phyloP scores from a whole-genome alignment of 257 asterid species.

The Solanum piurae region DNA sequence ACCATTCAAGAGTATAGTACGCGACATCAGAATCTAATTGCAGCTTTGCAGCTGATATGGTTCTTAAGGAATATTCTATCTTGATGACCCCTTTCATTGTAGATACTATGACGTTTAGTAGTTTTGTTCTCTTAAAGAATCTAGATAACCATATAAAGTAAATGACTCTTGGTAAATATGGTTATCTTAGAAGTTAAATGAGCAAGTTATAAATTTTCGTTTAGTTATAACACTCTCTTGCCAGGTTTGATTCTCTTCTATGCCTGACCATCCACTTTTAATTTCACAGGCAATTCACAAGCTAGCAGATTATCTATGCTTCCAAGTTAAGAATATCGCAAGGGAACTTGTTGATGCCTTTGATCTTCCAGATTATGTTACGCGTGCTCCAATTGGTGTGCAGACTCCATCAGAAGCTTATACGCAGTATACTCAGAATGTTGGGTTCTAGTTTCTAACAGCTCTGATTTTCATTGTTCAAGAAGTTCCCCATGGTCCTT shows the following conservation, averaged over 20 bases:
- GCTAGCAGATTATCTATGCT: conserved; percentile 67
- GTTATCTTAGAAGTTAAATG: neutral
- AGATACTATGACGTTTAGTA: neutral
- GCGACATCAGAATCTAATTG: neutral
- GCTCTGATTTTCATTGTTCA: neutral
- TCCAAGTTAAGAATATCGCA: conserved; percentile 78
- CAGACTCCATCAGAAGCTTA: conserved; percentile 67
- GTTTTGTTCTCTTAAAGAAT: neutral
- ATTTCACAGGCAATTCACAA: conserved; percentile 86
- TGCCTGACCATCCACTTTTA: neutral
- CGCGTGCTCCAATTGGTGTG: conserved; percentile 86
- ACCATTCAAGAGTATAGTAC: neutral
- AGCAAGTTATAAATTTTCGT: neutral
- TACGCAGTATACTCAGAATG: conserved; percentile 63
- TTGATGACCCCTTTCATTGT: neutral
- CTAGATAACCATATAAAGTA: neutral
- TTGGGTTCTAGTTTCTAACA: conserved; percentile 41
- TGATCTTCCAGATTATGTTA: conserved; percentile 90
- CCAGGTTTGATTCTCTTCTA: neutral
- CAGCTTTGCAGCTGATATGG: neutral
- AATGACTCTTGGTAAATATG: neutral
- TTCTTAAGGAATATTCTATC: neutral
- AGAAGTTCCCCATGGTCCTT: neutral
- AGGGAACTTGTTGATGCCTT: conserved; percentile 88
- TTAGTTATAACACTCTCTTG: neutral